phyloP scores from a whole-genome alignment of 345 rosid genomes.

The Arabis hirsuta region DNA sequence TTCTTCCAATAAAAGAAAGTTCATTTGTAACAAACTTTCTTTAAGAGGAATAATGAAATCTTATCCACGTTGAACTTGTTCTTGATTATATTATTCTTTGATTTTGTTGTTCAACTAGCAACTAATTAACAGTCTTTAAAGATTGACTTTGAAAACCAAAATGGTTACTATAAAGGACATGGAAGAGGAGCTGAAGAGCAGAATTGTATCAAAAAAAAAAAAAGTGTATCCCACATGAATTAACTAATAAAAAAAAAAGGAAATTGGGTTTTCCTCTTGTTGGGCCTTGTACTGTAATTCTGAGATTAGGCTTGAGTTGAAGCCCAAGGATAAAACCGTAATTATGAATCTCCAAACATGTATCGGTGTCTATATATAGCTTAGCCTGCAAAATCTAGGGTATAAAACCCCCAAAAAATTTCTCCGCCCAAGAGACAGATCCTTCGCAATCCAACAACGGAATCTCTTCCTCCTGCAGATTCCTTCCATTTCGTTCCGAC shows the following conservation, averaged over 20 bases:
- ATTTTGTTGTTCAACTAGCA: no score
- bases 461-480: slow-evolving; percentile 22
- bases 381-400: slow-evolving; percentile 76
- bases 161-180: no score
- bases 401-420: slow-evolving; percentile 67
- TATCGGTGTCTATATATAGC: slow-evolving; percentile 65
- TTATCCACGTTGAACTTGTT: no score
- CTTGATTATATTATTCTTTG: no score
- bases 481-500: slow-evolving; percentile 29
- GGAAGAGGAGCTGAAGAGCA: no score
- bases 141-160: no score
- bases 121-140: no score
- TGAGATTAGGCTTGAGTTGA: not conserved
- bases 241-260: not conserved
- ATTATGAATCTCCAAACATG: not conserved
- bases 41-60: no score
- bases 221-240: no score
- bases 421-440: slow-evolving; percentile 56
- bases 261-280: not conserved
- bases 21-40: no score
- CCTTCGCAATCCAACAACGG: slow-evolving; percentile 45
- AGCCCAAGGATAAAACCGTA: not conserved
- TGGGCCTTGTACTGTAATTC: not conserved
- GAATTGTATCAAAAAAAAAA: no score
- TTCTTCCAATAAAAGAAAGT: no score